Evolutionary conservation across 2,329 filamentous ascomycete species (phyloP), one percentile per base, ranked within the genome.

Genomic region (Plenodomus tracheiphilus): DNA sequence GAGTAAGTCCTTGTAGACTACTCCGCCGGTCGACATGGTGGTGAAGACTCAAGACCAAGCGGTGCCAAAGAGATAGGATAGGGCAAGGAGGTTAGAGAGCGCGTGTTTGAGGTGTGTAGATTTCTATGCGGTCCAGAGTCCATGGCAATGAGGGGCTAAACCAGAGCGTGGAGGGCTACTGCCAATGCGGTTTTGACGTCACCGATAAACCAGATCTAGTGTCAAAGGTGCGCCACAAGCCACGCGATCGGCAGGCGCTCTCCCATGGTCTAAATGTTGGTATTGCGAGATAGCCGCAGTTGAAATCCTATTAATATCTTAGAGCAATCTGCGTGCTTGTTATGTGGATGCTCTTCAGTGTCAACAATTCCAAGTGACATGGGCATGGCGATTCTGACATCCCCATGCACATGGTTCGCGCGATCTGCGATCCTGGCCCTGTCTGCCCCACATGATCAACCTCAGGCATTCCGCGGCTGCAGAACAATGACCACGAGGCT

Each of bases 1-100:
- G 15, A 74, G 52, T 3, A 74, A 61, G 51, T 73, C 71, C 48
- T 71, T 69, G 60, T 69, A 68, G 52, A 67, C 62, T 41, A 63
- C 54, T 22, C 69, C 60, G 40, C 60, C 65, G 16, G 59, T 60
- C 37, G 65, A 56, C 67, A 70, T 69, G 36, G 16, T 66, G 54
- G 41, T 45, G 40, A 11, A 17, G 43, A 46, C 47, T 21, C 28
- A 41, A 22, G 32, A 19, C 4, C 36, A 25, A 39, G 40, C 28
- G 21, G 19, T 15, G 3, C 17, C 7, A 9, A 39, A n/a, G 18
- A 17, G 11, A 19, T 34, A 22, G 45, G 28, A 43, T 15, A 25
- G 19, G 16, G 13, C n/a, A 28, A 36, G 41, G 15, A 19, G 17
- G 4, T 4, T 37, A 37, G 35, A 37, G 11, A 15, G 8, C 9